These are phyloP conservation scores for Daldinia bambusicola DNA, from an alignment of 495 filamentous ascomycete species.

Conservation along the genomic window DNA sequence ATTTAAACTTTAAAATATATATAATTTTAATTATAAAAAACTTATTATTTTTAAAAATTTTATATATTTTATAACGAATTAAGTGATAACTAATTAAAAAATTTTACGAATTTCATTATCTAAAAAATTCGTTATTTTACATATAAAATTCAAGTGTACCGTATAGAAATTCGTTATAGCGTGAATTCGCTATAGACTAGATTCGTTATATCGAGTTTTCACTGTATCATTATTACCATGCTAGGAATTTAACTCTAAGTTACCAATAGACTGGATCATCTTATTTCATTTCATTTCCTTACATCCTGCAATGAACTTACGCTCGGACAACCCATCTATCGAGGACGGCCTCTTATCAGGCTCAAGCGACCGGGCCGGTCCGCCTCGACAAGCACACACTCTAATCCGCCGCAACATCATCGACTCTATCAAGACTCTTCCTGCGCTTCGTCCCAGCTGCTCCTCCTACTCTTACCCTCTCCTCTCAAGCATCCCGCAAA, in stretches of 20 bases:
- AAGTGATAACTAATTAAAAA: not conserved
- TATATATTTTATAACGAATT: not conserved
- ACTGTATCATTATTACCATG: too few species aligned
- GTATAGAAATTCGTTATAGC: too few species aligned
- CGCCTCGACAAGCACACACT: conserved; percentile 28
- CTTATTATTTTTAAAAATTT: not conserved
- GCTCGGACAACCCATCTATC: not conserved
- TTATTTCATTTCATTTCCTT: not conserved
- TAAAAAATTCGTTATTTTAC: too few species aligned
- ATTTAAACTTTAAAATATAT: not conserved
- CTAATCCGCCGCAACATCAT: conserved; percentile 24
- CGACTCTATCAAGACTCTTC: conserved; percentile 26
- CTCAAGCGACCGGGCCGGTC: conserved; percentile 5
- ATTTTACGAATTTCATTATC: too few species aligned
- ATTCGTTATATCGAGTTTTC: too few species aligned
- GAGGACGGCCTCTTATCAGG: conserved; percentile 13
- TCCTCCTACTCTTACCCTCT: conserved; percentile 26
- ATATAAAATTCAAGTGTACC: too few species aligned
- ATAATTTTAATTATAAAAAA: not conserved
- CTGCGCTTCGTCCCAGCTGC: not conserved
- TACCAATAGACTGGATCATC: too few species aligned
- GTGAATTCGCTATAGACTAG: too few species aligned
- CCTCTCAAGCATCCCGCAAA: conserved; percentile 40
- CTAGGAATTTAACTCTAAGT: too few species aligned
- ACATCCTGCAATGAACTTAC: not conserved